A percentile compares a stretch with the other conserved stretches of the same genome.
These are phyloP conservation scores for Effrenium voratum DNA, from an alignment of 73 alveolate species.

Conservation along the genomic window DNA sequence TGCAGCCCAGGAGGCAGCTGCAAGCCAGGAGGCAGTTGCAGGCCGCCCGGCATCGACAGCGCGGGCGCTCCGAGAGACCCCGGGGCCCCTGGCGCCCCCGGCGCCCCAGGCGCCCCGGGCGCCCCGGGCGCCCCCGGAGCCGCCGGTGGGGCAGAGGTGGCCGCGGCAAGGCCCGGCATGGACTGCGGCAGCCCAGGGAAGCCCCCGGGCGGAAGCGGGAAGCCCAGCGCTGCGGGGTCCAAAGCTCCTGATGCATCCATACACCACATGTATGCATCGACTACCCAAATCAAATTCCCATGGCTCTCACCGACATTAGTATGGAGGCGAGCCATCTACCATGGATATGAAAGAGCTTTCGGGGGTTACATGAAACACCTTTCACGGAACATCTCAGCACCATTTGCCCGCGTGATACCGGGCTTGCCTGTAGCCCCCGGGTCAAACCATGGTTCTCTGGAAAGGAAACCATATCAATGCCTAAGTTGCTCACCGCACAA, in stretches of 20 bases:
- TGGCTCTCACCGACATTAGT: too few relatives aligned
- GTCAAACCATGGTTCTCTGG: too few relatives aligned
- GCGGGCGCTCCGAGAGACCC: not conserved
- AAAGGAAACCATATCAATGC: too few relatives aligned
- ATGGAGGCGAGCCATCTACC: too few relatives aligned
- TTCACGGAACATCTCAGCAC: too few relatives aligned
- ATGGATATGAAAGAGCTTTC: too few relatives aligned
- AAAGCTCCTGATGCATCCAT: conserved; percentile 54
- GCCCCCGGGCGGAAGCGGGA: conserved; percentile 76
- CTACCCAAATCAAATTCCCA: too few relatives aligned
- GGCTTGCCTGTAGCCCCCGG: too few relatives aligned
- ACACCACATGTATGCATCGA: too few relatives aligned
- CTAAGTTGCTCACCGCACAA: too few relatives aligned
- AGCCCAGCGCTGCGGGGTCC: conserved; percentile 81
- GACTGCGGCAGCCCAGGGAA: not conserved
- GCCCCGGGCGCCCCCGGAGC: not conserved
- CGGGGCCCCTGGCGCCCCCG: conserved; percentile 6
- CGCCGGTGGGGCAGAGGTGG: conserved; percentile 11
- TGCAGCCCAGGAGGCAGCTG: not conserved
- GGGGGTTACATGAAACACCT: too few relatives aligned
- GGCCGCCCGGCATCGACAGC: not conserved
- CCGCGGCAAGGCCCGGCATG: conserved; percentile 1
- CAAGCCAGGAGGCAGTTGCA: not conserved
- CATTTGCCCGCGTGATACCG: too few relatives aligned
- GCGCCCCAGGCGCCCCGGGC: not conserved